Evolutionary conservation across 1,139 yeast genomes (phyloP), one percentile per base, ranked within the genome.

Genomic region (Geotrichum reessii): DNA sequence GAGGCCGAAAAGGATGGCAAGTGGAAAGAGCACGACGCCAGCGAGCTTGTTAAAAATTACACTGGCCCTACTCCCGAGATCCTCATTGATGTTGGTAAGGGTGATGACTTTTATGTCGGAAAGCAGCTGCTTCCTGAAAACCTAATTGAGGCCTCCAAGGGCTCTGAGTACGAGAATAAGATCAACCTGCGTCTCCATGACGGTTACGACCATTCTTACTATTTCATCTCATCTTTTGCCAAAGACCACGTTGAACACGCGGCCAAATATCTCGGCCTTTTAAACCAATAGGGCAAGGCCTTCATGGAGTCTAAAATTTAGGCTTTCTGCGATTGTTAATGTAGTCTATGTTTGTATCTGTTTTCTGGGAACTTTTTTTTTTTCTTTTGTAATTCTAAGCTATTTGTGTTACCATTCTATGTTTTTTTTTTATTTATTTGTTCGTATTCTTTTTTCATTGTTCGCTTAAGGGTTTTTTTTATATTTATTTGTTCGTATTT

Each of bases 181-280:
- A 78, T 92, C 61, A 77, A 81, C 52, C 73, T 89, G 60, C 76
- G 83, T 46, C 71, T 83, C 53, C 96, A 82, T 31, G 92, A 87
- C 2, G 97, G 93, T 1, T 92, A 85, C 69, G 97, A 93, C 69
- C 99, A 93, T 70, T 86, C 92, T 56, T 93, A 92, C 75, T 93
- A 81, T 73, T 93, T 91, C 72, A 81, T 93, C 62, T 81, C 95
- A 60, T 74, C 90, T 0, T 92, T 91, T 72, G 88, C 87, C 25
- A 87, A 82, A 61, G 90, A 85, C 52, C 98, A 93, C 70, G 91
- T 96, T 51, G 82, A 81, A 63, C 93, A 85, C 71, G 98, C 93
- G 69, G 96, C 96, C 11, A 86, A 85, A 73, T 81, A 83, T 63
- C 77, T 92, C 47, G 50, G 50, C 19, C 28, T 53, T 6, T 47